Percentiles rank a stretch among this genome's conserved stretches.
phyloP scores from a whole-genome alignment of 306 rosid genomes.

The Quercus agrifolia region DNA sequence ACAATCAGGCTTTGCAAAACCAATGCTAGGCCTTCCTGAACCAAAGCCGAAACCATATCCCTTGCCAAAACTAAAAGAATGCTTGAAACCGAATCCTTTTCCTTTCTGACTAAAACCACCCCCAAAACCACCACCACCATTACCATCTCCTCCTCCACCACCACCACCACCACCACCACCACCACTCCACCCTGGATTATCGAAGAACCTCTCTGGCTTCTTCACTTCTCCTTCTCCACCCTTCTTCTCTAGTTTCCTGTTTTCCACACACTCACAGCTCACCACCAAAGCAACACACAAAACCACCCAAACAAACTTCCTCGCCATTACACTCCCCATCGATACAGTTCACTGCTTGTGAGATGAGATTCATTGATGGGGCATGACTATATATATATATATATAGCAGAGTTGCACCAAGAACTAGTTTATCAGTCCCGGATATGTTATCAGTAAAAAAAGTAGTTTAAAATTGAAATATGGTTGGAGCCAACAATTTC shows the following conservation, averaged over 20 bases:
- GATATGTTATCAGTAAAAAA: background rate
- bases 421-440: too few species aligned
- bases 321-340: constrained; percentile 20
- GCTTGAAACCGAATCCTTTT: constrained; percentile 9
- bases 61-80: constrained; percentile 24
- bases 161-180: background rate
- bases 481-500: constrained; percentile 7
- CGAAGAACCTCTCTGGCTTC: constrained; percentile 37
- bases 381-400: constrained; percentile 30
- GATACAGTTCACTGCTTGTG: background rate
- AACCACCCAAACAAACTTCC: constrained; percentile 28
- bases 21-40: background rate
- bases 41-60: constrained; percentile 14
- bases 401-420: background rate
- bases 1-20: constrained; percentile 15
- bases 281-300: constrained; percentile 32
- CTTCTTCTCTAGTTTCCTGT: constrained; percentile 34
- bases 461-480: background rate
- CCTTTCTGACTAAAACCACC: constrained; percentile 13
- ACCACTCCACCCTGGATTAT: constrained; percentile 1
- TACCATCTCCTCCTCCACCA: background rate
- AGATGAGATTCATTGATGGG: background rate
- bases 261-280: constrained; percentile 28
- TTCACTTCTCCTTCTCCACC: constrained; percentile 31
- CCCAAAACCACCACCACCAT: background rate